Conservation (phyloP, 2,329 filamentous ascomycete species). For the Magnaporthales sp. region DNA sequence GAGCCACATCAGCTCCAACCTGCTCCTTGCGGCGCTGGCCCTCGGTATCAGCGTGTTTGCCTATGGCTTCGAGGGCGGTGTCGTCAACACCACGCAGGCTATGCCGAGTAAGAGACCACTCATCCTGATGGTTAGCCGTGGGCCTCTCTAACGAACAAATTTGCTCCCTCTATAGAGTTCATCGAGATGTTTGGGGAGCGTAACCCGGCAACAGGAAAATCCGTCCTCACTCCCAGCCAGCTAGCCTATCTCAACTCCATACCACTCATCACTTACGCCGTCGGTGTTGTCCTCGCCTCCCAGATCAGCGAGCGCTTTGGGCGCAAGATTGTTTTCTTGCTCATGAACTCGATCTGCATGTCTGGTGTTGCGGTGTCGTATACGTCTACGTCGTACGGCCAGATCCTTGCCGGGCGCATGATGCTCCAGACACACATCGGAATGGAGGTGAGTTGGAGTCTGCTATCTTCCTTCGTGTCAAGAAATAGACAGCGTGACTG, state of each 20-base stretch:
- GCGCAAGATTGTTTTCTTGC: slow-evolving; percentile 9
- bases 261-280: slow-evolving; percentile 8
- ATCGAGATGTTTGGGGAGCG: slow-evolving; percentile 12
- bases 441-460: slow-evolving; percentile 8
- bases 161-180: slow-evolving; percentile 3
- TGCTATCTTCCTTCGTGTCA: neutral
- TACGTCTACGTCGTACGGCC: slow-evolving; percentile 8
- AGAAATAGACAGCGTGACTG: neutral
- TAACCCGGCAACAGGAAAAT: slow-evolving; percentile 8
- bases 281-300: slow-evolving; percentile 7
- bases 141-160: neutral
- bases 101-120: slow-evolving; percentile 11
- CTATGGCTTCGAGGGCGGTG: slow-evolving; percentile 14
- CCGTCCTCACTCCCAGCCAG: slow-evolving; percentile 10
- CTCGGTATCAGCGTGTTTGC: slow-evolving; percentile 15
- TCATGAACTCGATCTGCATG: slow-evolving; percentile 11
- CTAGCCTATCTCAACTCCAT: slow-evolving; percentile 16
- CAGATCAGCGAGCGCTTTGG: slow-evolving; percentile 9
- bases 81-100: slow-evolving; percentile 14
- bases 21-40: slow-evolving; percentile 11
- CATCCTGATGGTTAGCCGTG: too few species aligned
- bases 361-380: slow-evolving; percentile 8
- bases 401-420: slow-evolving; percentile 10
- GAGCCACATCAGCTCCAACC: slow-evolving; percentile 11
- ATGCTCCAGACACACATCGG: slow-evolving; percentile 6